Conservation (phyloP, 352 stramenopile species). For the Lagenidium giganteum region DNA sequence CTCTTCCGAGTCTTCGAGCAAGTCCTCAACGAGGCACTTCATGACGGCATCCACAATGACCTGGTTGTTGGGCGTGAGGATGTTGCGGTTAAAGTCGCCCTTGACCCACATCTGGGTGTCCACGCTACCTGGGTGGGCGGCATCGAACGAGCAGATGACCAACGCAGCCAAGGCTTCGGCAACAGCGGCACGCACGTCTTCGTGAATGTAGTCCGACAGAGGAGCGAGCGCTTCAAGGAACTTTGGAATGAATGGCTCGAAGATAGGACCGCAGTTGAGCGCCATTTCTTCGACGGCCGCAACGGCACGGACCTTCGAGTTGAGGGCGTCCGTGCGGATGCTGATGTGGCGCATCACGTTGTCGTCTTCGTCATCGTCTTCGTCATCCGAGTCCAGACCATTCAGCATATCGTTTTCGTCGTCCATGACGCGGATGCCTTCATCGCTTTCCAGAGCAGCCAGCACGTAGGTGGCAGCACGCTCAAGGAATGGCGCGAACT, state of each 20-base stretch:
- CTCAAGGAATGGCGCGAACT: slow-evolving; percentile 93
- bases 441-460: slow-evolving; percentile 65
- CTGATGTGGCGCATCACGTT: slow-evolving; percentile 74
- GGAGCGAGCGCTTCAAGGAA: slow-evolving; percentile 76
- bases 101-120: slow-evolving; percentile 86
- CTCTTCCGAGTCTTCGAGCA: slow-evolving; percentile 78
- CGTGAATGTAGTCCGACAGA: slow-evolving; percentile 84
- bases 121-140: slow-evolving; percentile 57
- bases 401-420: slow-evolving; percentile 70
- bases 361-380: slow-evolving; percentile 64
- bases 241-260: slow-evolving; percentile 81
- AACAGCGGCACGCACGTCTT: slow-evolving; percentile 77
- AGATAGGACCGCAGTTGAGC: slow-evolving; percentile 70
- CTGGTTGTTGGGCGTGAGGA: slow-evolving; percentile 73
- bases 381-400: slow-evolving; percentile 74
- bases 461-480: slow-evolving; percentile 67
- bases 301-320: slow-evolving; percentile 81
- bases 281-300: slow-evolving; percentile 81
- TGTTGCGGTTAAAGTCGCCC: slow-evolving; percentile 76
- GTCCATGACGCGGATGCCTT: slow-evolving; percentile 68
- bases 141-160: slow-evolving; percentile 83
- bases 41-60: slow-evolving; percentile 74
- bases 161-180: slow-evolving; percentile 74
- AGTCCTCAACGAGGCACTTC: slow-evolving; percentile 68
- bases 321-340: slow-evolving; percentile 82